Conservation (phyloP, 2,329 filamentous ascomycete genomes). For the Basipetospora chlamydospora region DNA sequence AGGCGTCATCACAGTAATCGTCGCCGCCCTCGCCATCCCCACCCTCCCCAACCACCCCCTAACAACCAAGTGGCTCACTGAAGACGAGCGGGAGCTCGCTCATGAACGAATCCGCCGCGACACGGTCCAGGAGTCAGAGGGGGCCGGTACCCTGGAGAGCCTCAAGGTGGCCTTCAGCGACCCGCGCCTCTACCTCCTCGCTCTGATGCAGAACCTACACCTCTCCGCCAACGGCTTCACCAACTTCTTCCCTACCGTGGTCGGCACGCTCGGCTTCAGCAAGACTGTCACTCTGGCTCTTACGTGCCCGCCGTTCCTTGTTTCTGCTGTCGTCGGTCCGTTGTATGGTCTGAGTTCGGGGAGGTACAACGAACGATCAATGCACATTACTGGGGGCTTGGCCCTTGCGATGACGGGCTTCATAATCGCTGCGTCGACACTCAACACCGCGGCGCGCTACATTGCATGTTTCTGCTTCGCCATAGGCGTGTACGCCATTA, state of each 20-base stretch:
- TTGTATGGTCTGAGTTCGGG: constrained; percentile 22
- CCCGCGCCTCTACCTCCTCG: constrained; percentile 21
- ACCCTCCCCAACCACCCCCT: constrained; percentile 28
- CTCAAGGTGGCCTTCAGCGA: constrained; percentile 17
- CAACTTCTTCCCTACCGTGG: constrained; percentile 17
- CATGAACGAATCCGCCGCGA: constrained; percentile 27
- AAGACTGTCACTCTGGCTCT: constrained; percentile 14
- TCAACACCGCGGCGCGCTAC: constrained; percentile 11
- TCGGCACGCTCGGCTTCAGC: constrained; percentile 12
- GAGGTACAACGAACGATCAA: constrained; percentile 21
- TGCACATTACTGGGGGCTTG: constrained; percentile 17
- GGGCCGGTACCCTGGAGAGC: constrained; percentile 10
- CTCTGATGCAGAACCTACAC: constrained; percentile 34
- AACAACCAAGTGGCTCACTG: constrained; percentile 28
- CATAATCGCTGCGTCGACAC: constrained; percentile 12
- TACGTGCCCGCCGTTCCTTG: constrained; percentile 16
- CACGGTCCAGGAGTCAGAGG: constrained; percentile 11
- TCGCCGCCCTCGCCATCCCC: constrained; percentile 17
- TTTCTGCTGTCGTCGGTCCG: constrained; percentile 14
- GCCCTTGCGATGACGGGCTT: constrained; percentile 12
- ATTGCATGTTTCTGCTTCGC: constrained; percentile 23
- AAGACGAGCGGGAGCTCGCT: constrained; percentile 30
- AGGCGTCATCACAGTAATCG: constrained; percentile 28
- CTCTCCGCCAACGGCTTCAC: constrained; percentile 27
- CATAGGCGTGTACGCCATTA: constrained; percentile 22